A percentile compares a stretch with the other conserved stretches of the same genome.
phyloP scores from a whole-genome alignment of 805 yeast species.

The Wickerhamomyces bisporus region DNA sequence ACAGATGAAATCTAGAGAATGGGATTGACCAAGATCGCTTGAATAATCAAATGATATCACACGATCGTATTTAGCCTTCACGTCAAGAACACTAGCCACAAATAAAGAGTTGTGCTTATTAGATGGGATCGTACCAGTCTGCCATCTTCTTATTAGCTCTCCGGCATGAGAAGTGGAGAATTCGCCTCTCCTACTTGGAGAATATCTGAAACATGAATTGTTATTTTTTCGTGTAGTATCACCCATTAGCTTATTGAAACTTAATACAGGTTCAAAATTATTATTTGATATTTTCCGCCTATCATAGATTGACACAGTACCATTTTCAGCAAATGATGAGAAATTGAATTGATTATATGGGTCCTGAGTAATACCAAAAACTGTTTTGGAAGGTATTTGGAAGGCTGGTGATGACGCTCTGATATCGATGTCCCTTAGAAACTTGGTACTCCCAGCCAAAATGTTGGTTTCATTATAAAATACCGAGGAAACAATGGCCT shows the following conservation, averaged over 20 bases:
- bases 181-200: conserved; percentile 62
- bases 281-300: conserved; percentile 49
- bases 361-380: conserved; percentile 62
- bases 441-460: conserved; percentile 71
- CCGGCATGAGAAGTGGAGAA: conserved; percentile 79
- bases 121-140: conserved; percentile 54
- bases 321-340: conserved; percentile 77
- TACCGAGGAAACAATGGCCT: conserved; percentile 61
- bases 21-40: conserved; percentile 29
- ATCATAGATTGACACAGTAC: conserved; percentile 80
- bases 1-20: conserved; percentile 68
- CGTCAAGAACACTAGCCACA: conserved; percentile 71
- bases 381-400: conserved; percentile 72
- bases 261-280: conserved; percentile 51
- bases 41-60: conserved; percentile 80
- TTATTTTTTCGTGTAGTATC: conserved; percentile 57
- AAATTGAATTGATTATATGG: conserved; percentile 64
- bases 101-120: conserved; percentile 51
- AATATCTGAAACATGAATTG: conserved; percentile 64
- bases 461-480: conserved; percentile 62
- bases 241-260: conserved; percentile 55
- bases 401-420: conserved; percentile 59
- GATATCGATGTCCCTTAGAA: conserved; percentile 71
- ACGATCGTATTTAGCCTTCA: conserved; percentile 69
- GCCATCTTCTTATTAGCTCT: conserved; percentile 74